These are phyloP conservation scores for Xylariaceae sp. DNA, from an alignment of 2,329 filamentous ascomycete genomes.

Conservation along the genomic window DNA sequence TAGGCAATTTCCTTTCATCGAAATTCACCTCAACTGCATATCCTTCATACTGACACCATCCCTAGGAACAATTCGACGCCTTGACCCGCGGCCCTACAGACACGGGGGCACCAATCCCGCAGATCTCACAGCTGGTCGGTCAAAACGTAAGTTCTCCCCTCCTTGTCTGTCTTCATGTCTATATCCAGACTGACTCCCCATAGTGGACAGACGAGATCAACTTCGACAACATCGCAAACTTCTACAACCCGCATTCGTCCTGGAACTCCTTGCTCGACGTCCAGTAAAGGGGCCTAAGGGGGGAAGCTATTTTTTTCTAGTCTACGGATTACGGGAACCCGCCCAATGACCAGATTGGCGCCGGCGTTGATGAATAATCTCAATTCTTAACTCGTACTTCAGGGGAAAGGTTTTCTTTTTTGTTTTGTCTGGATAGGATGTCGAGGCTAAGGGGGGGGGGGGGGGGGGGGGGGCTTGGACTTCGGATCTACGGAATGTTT, in stretches of 20 bases:
- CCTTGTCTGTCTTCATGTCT: not conserved
- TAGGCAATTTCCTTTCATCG: slow-evolving; percentile 15
- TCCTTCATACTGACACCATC: slow-evolving; percentile 7
- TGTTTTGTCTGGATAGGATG: too few species aligned
- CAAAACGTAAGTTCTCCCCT: slow-evolving; percentile 13
- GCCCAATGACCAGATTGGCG: not conserved
- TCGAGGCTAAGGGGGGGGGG: too few species aligned
- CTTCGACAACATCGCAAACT: slow-evolving; percentile 22
- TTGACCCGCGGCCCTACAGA: slow-evolving; percentile 23
- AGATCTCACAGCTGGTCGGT: slow-evolving; percentile 10
- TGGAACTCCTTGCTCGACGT: slow-evolving; percentile 22
- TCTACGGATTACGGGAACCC: not conserved
- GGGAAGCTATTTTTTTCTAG: not conserved
- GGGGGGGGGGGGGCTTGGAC: too few species aligned
- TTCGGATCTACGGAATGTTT: too few species aligned
- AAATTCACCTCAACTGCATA: not conserved
- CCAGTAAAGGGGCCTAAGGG: not conserved
- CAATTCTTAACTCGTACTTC: too few species aligned
- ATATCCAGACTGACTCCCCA: slow-evolving; percentile 5
- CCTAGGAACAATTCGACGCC: slow-evolving; percentile 28
- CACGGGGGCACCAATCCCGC: slow-evolving; percentile 16
- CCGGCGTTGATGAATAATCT: too few species aligned
- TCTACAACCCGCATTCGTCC: slow-evolving; percentile 13
- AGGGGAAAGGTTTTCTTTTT: too few species aligned
- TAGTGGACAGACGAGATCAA: slow-evolving; percentile 23